Evolutionary conservation across 2,329 filamentous ascomycete genomes (phyloP).

Genomic region (Penicillium sp.): DNA sequence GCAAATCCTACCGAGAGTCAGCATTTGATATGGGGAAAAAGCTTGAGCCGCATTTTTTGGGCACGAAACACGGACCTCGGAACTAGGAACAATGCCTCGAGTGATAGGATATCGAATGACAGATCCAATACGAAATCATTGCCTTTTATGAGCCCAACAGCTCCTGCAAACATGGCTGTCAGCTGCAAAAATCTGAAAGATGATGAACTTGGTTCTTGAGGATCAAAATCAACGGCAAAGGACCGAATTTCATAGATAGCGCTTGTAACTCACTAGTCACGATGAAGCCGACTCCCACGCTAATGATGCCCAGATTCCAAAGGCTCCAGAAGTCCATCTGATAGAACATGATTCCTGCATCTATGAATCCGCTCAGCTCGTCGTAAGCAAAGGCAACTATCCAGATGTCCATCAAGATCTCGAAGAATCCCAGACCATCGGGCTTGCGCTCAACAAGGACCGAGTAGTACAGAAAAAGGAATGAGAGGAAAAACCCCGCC

Average conservation of each 20-base stretch:
- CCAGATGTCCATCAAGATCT: constrained; percentile 75
- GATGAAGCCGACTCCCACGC: constrained; percentile 65
- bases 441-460: constrained; percentile 71
- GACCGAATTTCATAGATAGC: neutral
- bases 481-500: constrained; percentile 70
- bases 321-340: constrained; percentile 75
- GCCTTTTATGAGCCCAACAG: constrained; percentile 58
- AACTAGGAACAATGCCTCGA: constrained; percentile 85
- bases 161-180: constrained; percentile 43
- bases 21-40: constrained; percentile 12
- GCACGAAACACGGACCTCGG: constrained; percentile 48
- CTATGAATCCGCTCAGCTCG: constrained; percentile 74
- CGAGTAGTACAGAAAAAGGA: constrained; percentile 77
- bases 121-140: constrained; percentile 63
- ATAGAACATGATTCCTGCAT: constrained; percentile 83
- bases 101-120: constrained; percentile 80
- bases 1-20: constrained; percentile 56
- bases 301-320: constrained; percentile 68
- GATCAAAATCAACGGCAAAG: constrained; percentile 14
- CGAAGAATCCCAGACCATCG: constrained; percentile 58
- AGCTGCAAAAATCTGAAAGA: neutral
- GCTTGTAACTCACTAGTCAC: constrained; percentile 56
- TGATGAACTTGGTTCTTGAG: constrained; percentile 9
- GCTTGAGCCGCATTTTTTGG: neutral
- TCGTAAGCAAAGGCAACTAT: constrained; percentile 84